phyloP scores from a whole-genome alignment of 2,329 filamentous ascomycete genomes.

The Ophiostoma populinum region DNA sequence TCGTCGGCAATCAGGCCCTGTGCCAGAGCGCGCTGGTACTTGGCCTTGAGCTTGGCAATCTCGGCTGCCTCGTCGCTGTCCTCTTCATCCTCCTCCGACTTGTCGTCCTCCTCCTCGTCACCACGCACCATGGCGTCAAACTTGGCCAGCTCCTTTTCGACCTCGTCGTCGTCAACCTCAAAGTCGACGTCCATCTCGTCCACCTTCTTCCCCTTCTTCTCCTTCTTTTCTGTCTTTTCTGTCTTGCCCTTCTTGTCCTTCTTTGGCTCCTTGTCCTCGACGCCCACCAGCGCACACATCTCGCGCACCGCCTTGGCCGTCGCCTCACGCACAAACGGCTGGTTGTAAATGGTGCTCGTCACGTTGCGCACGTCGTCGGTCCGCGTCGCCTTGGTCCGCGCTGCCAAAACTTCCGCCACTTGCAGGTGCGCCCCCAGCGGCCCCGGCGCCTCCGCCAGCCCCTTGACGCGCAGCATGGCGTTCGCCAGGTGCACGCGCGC shows the following conservation, averaged over 20 bases:
- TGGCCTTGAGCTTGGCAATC: conserved; percentile 6
- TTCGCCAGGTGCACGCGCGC: conserved; percentile 38
- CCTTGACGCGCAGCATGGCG: conserved; percentile 35
- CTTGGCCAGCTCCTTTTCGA: conserved; percentile 7
- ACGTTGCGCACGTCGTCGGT: conserved; percentile 42
- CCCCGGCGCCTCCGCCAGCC: conserved; percentile 30
- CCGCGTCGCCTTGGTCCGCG: conserved; percentile 28
- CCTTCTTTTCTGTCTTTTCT: neutral
- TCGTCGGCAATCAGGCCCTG: conserved; percentile 17
- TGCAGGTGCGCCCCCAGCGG: conserved; percentile 18
- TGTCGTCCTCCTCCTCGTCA: conserved; percentile 14
- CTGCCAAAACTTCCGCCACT: conserved; percentile 26
- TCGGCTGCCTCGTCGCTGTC: conserved; percentile 2
- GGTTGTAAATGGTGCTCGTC: conserved; percentile 38
- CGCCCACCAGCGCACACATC: conserved; percentile 29
- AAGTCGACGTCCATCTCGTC: conserved; percentile 16
- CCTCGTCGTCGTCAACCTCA: conserved; percentile 13
- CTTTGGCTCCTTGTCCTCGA: conserved; percentile 8
- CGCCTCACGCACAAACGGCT: conserved; percentile 30
- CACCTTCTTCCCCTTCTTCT: conserved; percentile 18
- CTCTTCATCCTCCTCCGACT: neutral
- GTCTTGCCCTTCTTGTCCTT: neutral
- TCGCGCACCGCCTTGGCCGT: conserved; percentile 30
- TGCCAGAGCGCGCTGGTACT: conserved; percentile 12
- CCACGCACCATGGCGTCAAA: conserved; percentile 4